Conservation (phyloP, 2,329 filamentous ascomycete genomes). For the Colletotrichum sp. region DNA sequence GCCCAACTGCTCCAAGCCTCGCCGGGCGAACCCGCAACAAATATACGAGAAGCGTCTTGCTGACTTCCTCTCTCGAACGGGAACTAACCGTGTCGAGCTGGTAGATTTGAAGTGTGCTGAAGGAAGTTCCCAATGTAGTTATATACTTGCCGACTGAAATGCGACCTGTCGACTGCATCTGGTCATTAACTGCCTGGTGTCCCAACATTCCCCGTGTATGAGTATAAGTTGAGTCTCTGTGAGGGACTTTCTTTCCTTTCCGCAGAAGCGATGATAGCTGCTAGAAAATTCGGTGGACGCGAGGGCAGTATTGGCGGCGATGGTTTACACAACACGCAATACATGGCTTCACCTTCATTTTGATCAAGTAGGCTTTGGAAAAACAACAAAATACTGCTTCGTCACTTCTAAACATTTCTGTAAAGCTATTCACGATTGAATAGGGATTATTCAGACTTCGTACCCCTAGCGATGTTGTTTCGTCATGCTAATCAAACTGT, state of each 20-base stretch:
- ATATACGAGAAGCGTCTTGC: fast-evolving
- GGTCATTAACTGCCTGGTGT: not conserved
- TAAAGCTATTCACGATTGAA: not conserved
- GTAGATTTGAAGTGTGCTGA: not conserved
- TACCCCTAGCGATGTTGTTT: not conserved
- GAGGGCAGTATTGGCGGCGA: not conserved
- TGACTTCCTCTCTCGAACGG: not conserved
- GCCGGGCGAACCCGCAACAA: fast-evolving
- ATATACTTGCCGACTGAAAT: not conserved
- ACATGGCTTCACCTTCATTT: not conserved
- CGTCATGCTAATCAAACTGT: not conserved
- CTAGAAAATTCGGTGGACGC: no score
- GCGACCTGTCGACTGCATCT: fast-evolving
- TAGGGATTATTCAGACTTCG: not conserved
- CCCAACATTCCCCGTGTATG: not conserved
- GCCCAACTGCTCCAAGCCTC: not conserved
- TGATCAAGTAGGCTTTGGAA: not conserved
- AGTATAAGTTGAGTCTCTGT: not conserved
- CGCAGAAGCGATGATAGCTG: not conserved
- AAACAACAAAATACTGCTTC: not conserved
- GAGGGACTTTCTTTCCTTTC: not conserved
- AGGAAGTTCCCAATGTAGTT: not conserved
- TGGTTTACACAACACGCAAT: not conserved
- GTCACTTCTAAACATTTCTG: fast-evolving
- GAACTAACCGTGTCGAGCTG: no score